Percentiles rank a stretch among this genome's conserved stretches.
Conservation (phyloP, 108 stramenopile species). For the Seminavis robusta region DNA sequence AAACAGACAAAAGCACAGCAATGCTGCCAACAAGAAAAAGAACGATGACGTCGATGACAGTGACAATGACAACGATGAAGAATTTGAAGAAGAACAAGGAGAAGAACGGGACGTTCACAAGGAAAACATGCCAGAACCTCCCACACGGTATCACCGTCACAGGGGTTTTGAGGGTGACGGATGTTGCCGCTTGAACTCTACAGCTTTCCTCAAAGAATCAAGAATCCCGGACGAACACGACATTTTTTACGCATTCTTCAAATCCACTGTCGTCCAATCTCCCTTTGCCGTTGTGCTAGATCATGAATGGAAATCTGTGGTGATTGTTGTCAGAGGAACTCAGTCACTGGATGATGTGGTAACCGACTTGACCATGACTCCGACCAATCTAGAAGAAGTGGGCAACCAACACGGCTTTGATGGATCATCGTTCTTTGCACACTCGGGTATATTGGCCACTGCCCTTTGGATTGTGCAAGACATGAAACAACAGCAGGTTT, state of each 20-base stretch:
- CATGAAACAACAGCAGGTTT: slow-evolving; percentile 31
- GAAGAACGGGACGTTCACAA: too few relatives aligned
- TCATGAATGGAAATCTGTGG: slow-evolving; percentile 77
- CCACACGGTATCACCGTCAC: too few relatives aligned
- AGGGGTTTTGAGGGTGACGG: too few relatives aligned
- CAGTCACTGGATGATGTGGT: slow-evolving; percentile 86
- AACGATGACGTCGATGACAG: too few relatives aligned
- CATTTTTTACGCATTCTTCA: slow-evolving; percentile 79
- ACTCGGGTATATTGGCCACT: slow-evolving; percentile 63
- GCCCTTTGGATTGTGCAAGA: slow-evolving; percentile 62
- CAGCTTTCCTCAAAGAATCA: too few relatives aligned
- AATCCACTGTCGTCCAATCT: slow-evolving; percentile 46
- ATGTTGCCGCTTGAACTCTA: too few relatives aligned
- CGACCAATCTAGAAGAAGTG: slow-evolving; percentile 56
- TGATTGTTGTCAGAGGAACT: slow-evolving; percentile 88
- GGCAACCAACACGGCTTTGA: slow-evolving; percentile 76
- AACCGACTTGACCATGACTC: slow-evolving; percentile 69
- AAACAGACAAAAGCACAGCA: too few relatives aligned
- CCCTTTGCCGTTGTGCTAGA: slow-evolving; percentile 89
- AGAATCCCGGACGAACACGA: slow-evolving; percentile 45
- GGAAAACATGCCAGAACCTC: too few relatives aligned
- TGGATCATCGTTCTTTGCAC: slow-evolving; percentile 63
- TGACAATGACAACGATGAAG: too few relatives aligned
- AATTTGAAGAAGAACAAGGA: too few relatives aligned
- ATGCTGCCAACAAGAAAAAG: too few relatives aligned